Conservation (phyloP, 805 yeast species). For the Yarrowia sp. region DNA sequence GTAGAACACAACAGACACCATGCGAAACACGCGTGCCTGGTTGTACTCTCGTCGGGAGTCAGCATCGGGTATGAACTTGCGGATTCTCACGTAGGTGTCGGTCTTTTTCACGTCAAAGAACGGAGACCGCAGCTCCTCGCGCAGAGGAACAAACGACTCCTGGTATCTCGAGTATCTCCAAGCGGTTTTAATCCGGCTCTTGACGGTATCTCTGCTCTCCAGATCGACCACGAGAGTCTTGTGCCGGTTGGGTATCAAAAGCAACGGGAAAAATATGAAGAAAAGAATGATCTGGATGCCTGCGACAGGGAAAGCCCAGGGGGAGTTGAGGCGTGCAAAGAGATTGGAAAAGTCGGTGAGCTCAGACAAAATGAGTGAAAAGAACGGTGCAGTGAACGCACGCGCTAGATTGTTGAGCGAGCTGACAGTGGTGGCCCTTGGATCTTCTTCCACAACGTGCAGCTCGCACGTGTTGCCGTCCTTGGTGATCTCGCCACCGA, state of each 20-base stretch:
- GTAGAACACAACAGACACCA: conserved; percentile 29
- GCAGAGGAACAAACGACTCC: conserved; percentile 6
- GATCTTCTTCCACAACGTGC: conserved; percentile 8
- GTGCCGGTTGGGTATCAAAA: conserved; percentile 28
- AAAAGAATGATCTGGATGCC: conserved; percentile 30
- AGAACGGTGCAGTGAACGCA: conserved; percentile 29
- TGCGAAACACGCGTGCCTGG: conserved; percentile 26
- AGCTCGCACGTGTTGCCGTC: conserved; percentile 15
- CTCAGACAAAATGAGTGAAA: conserved; percentile 30
- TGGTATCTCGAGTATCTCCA: conserved; percentile 12
- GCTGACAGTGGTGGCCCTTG: conserved; percentile 7
- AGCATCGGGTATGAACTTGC: conserved; percentile 27
- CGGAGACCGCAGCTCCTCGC: conserved; percentile 12
- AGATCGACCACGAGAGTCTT: conserved; percentile 2
- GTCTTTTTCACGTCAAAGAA: conserved; percentile 26
- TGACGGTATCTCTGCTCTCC: conserved; percentile 11
- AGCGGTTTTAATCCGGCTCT: conserved; percentile 9
- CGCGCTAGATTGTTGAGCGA: conserved; percentile 29
- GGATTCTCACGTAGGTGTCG: conserved; percentile 17
- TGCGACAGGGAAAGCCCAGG: conserved; percentile 32
- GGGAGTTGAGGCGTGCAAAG: conserved; percentile 30
- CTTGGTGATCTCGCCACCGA: conserved; percentile 7
- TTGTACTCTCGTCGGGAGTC: conserved; percentile 27
- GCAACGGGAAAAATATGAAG: conserved; percentile 28
- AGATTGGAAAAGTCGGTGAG: conserved; percentile 28